Base-by-base conservation (phyloP, 2,329 filamentous ascomycete species). In the Aschersonia sp. region DNA sequence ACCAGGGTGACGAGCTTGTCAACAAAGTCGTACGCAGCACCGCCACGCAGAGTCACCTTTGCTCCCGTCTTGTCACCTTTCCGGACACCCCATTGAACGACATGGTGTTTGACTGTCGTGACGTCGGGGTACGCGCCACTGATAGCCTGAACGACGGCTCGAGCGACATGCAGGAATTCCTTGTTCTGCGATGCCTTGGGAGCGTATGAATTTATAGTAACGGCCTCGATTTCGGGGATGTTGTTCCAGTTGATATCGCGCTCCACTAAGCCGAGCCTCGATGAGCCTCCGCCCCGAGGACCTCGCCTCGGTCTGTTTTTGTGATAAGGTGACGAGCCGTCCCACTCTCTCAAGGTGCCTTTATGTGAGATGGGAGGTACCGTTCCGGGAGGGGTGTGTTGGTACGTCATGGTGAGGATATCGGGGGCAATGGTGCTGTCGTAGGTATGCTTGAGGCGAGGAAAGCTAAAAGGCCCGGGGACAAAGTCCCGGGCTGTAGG, bases 1-100 rank as follows among this genome's bases (percentile, higher is more conserved):
- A 98, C 89, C 7, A 97, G 72, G 61, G 94, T 87, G 48, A 97
- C 73, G 55, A 88, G 72, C 70, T 95, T 95, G 59, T 90, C 85
- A 43, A 98, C 62, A 63, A 98, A 96, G 63, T 96, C 83, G 53
- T 87, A 85, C 58, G 94, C 92, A 50, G 83, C 76, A 62, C 92
- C 83, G 32, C 87, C 87, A 48, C 74, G 72, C 52, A 98, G 68
- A 30, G 85, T 83, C 45, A 79, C 81, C 60, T 90, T 96, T 55
- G 85, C 79, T 50, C 86, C 79, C 31, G 87, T 73, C 53, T 81
- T 76, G 60, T 83, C 80, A 43, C 84, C 84, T 57, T 79, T 75
- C 51, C 77, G 72, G 57, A 95, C 71, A 46, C 79, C 76, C 78
- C 88, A 98, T 51, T 82, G 77, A 30, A 81, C 70, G 45, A 95